A percentile compares a stretch with the other conserved stretches of the same genome.
Conservation (phyloP, 495 filamentous ascomycete species). For the Annulohypoxylon nitens region DNA sequence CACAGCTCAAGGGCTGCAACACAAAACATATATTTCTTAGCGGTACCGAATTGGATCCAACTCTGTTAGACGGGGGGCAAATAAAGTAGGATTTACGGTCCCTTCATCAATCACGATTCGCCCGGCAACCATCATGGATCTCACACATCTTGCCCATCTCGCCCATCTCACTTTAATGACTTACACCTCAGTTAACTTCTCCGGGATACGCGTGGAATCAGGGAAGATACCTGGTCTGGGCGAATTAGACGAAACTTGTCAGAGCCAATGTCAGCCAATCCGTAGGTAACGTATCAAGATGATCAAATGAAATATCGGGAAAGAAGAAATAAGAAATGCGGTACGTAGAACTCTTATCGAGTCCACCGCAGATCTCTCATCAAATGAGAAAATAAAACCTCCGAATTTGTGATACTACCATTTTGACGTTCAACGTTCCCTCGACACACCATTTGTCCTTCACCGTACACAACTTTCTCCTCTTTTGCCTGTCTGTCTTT, state of each 20-base stretch:
- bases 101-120: constrained; percentile 42
- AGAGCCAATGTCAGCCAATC: constrained; percentile 19
- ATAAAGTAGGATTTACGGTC: constrained; percentile 32
- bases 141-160: constrained; percentile 1
- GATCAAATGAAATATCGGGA: constrained; percentile 19
- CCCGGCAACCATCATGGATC: constrained; percentile 35
- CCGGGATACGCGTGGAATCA: constrained; percentile 21
- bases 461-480: background rate
- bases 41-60: constrained; percentile 33
- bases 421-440: constrained; percentile 29
- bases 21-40: constrained; percentile 8
- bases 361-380: constrained; percentile 37
- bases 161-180: constrained; percentile 20
- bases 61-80: constrained; percentile 28
- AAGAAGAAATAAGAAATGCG: constrained; percentile 4
- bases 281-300: constrained; percentile 9
- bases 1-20: background rate
- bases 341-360: constrained; percentile 2
- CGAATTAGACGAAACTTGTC: constrained; percentile 28
- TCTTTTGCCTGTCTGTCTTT: background rate
- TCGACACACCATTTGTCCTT: background rate
- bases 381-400: constrained; percentile 37
- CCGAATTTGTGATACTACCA: constrained; percentile 37
- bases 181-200: constrained; percentile 18
- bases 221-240: constrained; percentile 27